Base-by-base conservation (phyloP, 129 eudicot genomes). In the Dittrichia graveolens region DNA sequence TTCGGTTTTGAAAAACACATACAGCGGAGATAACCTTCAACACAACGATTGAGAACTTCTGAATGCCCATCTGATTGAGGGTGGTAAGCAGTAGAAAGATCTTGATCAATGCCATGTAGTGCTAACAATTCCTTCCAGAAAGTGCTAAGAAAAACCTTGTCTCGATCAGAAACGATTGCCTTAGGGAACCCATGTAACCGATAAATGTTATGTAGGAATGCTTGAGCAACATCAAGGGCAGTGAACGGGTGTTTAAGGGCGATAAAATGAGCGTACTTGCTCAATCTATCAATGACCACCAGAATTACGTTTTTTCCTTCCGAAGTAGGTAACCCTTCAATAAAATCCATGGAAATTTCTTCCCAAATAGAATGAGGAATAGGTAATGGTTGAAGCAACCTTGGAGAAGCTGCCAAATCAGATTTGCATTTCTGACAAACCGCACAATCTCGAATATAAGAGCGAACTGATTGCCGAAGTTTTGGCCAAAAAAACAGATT, bases 301-400 rank as follows among this genome's bases (percentile, higher is more conserved):
- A 73, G 2, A 5, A 72, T 65, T 5, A 39, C 31, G 24, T 18
- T n/a, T 5, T 16, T 10, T 0, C 70, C 71, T 5, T 58, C 6
- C 0, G 72, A 74, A 4, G 1, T 5, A 0, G 76, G 73, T 3
- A 74, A 9, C 0, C 68, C 47, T 6, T 75, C 70, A 3, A 80
- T 37, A n/a, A 70, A 75, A 38, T 80, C 78, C 78, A 61, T 80
- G 6, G 7, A 4, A 7, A 75, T 44, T 12, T 74, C 56, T 6
- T 49, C 16, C 72, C 80, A 74, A 6, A 50, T 45, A 1, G 19
- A 7, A 1, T 57, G 7, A 0, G 61, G 76, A 11, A 74, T 74
- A 0, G 67, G 67, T 0, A 80, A 18, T 1, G 80, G 79, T 8
- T 58, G 42, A 0, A 80, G 18, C 7, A 67, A 16, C 0, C 80